Base-by-base conservation (phyloP, 2,329 filamentous ascomycete genomes). In the Fusarium sublunatum region DNA sequence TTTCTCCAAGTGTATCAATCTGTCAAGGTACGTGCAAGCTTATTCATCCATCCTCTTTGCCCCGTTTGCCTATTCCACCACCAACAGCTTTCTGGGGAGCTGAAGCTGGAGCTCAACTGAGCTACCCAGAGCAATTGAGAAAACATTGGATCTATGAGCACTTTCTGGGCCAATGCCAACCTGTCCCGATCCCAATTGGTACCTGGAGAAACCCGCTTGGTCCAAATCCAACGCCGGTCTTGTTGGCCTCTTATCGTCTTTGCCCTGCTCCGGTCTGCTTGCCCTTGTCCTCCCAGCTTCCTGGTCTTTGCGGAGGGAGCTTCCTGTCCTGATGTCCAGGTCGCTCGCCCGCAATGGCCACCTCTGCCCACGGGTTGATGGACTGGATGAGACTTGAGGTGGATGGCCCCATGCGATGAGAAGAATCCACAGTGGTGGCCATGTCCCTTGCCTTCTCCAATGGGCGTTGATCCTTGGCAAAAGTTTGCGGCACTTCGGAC, bases 401-500 rank as follows among this genome's bases (percentile, higher is more conserved):
- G 64, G 67, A 71, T 67, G 66, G 58, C 43, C 46, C 65, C 61
- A 60, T 66, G 64, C 64, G 56, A 62, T 67, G 58, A 34, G 43
- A 52, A 59, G 58, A 69, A 67, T 57, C 69, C 69, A 71, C 69
- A 44, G 64, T 54, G 32, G 60, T 61, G 63, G 57, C 65, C 56
- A 53, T 48, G 58, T 51, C 67, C 69, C 64, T 57, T 42, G 55
- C 47, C 46, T 57, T 58, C 59, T 70, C 69, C 69, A 71, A 71
- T 71, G 65, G 69, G 67, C 64, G 56, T 63, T 32, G 52, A 36
- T 53, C 36, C 57, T 63, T 54, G 45, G 49, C 69, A 69, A 69
- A 68, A 71, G 59, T 67, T 64, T 71, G 69, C 66, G 60, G 50
- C 65, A 68, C 50, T 65, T 70, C 57, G 52, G 64, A 53, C 56